phyloP scores from a whole-genome alignment of 495 filamentous ascomycete species.

The Trichoderma virens region DNA sequence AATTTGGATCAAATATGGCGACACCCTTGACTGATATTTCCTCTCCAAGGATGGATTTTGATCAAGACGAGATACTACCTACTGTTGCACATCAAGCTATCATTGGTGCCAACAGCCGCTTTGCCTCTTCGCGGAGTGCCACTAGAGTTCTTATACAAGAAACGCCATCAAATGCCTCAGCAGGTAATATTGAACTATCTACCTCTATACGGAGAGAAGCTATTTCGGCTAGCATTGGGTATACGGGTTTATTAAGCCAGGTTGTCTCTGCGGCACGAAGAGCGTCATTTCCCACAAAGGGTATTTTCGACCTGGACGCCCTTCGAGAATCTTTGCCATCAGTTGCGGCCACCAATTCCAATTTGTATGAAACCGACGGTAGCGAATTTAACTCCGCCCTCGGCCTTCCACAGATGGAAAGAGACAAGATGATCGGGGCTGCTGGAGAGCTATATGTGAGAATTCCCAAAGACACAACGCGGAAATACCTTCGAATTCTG shows the following conservation, averaged over 20 bases:
- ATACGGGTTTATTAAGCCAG: constrained; percentile 21
- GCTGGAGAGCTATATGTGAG: constrained; percentile 42
- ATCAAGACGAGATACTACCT: background rate
- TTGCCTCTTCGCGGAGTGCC: background rate
- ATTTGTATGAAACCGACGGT: no score
- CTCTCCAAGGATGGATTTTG: no score
- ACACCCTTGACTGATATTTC: background rate
- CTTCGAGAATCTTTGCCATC: constrained; percentile 9
- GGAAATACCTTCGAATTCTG: no score
- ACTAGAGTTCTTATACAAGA: background rate
- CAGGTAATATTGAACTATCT: background rate
- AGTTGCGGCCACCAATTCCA: no score
- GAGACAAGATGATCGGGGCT: constrained; percentile 34
- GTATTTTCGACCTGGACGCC: constrained; percentile 14
- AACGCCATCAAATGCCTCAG: background rate
- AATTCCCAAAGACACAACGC: background rate
- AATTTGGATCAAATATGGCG: background rate
- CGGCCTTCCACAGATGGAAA: constrained; percentile 27
- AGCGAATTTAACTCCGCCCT: no score
- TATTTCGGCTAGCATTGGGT: constrained; percentile 5
- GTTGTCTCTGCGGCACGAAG: constrained; percentile 22
- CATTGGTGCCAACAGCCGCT: background rate
- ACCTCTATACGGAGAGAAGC: no score
- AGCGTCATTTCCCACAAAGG: constrained; percentile 19
- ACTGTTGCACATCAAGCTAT: no score